phyloP scores from a whole-genome alignment of 345 rosid genomes.

The Reutealis trisperma region DNA sequence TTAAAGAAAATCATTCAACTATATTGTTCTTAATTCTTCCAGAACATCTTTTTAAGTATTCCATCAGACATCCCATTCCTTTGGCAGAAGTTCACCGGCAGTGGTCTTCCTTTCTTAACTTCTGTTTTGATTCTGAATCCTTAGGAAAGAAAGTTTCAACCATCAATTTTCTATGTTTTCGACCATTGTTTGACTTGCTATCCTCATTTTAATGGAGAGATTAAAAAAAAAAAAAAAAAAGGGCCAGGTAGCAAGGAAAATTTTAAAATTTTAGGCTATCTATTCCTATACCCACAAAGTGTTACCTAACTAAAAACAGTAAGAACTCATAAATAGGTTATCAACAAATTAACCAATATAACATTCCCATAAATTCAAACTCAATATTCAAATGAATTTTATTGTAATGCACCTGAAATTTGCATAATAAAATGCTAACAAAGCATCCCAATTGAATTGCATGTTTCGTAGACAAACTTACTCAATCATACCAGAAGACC shows the following conservation, averaged over 20 bases:
- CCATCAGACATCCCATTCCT: background rate
- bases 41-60: background rate
- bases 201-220: background rate
- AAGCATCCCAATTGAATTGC: background rate
- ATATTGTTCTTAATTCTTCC: background rate
- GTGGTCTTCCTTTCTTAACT: background rate
- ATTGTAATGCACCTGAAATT: constrained; percentile 1
- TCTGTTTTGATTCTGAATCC: background rate
- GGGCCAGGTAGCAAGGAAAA: background rate
- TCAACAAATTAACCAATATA: background rate
- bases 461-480: constrained; percentile 45
- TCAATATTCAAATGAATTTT: background rate
- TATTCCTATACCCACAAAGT: background rate
- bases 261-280: background rate
- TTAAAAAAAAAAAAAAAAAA: background rate
- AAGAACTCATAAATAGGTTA: background rate
- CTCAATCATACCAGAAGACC: constrained; percentile 81
- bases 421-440: background rate
- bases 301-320: background rate
- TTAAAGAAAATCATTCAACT: background rate
- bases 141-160: background rate
- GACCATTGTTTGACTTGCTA: background rate
- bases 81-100: background rate
- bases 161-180: background rate
- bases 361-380: background rate